phyloP scores from a whole-genome alignment of 2,329 filamentous ascomycete genomes.

The Arthrobotrys musiformis region DNA sequence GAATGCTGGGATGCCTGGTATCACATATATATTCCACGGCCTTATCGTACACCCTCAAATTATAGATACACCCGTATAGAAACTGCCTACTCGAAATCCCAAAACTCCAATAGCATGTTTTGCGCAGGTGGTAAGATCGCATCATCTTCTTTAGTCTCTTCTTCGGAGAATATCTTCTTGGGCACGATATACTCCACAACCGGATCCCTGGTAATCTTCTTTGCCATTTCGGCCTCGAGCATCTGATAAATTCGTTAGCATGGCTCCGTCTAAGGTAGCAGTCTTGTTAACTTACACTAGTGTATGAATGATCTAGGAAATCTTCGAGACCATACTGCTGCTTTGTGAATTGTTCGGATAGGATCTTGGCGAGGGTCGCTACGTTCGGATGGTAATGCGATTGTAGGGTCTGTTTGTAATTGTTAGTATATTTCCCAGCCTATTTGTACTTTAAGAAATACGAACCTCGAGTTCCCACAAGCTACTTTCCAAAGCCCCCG shows the following conservation, averaged over 20 bases:
- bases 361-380: conserved; percentile 89
- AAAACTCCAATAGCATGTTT: conserved; percentile 46
- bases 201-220: conserved; percentile 84
- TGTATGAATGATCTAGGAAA: conserved; percentile 94
- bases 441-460: neutral
- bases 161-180: conserved; percentile 74
- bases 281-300: conserved; percentile 70
- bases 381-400: conserved; percentile 97
- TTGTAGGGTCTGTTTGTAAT: conserved; percentile 71
- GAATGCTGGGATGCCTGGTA: neutral
- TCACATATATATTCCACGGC: neutral
- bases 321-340: conserved; percentile 94
- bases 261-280: neutral
- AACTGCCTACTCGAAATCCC: conserved; percentile 42
- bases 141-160: conserved; percentile 14
- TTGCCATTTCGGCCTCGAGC: conserved; percentile 82
- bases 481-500: conserved; percentile 87
- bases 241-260: conserved; percentile 67
- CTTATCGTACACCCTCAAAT: conserved; percentile 13
- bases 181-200: conserved; percentile 95
- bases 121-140: neutral
- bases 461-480: conserved; percentile 86
- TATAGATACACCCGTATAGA: neutral
- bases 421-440: conserved; percentile 4
- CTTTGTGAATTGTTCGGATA: conserved; percentile 97